Evolutionary conservation across 805 yeast species (phyloP).

Genomic region (Saccharomyces kudriavzevii): DNA sequence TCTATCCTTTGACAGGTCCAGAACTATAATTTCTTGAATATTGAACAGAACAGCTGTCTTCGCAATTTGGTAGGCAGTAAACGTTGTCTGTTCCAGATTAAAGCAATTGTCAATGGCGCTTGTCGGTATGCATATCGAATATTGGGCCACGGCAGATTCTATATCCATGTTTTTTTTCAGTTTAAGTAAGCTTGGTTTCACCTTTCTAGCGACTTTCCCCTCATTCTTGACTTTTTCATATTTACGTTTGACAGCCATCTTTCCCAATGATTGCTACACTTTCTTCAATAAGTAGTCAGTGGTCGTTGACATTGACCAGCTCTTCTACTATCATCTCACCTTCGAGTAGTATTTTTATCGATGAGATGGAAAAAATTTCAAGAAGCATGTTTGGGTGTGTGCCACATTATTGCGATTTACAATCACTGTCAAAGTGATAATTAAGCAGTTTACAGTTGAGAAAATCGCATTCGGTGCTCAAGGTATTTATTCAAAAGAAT

Average conservation of each 20-base stretch:
- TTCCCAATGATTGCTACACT: neutral
- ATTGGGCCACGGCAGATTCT: slow-evolving; percentile 20
- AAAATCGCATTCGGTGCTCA: neutral
- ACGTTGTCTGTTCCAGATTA: slow-evolving; percentile 62
- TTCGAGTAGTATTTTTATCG: neutral
- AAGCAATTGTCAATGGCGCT: slow-evolving; percentile 51
- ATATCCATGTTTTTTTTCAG: neutral
- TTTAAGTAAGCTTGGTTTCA: neutral
- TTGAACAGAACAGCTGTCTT: slow-evolving; percentile 58
- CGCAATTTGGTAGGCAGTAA: slow-evolving; percentile 69
- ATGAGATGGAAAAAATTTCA: neutral
- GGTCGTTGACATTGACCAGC: neutral
- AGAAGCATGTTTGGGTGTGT: neutral
- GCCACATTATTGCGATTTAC: neutral
- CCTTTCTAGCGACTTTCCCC: neutral
- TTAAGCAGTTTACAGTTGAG: too few species aligned
- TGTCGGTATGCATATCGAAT: slow-evolving; percentile 65
- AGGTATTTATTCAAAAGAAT: neutral
- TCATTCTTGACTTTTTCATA: neutral
- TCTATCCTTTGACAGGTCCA: slow-evolving; percentile 39
- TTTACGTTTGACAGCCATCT: neutral
- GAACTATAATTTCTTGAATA: slow-evolving; percentile 62
- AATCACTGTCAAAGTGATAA: neutral
- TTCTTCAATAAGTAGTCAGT: neutral
- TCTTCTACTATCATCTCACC: neutral